phyloP scores from a whole-genome alignment of 352 stramenopile species.

The Phytopythium vexans region DNA sequence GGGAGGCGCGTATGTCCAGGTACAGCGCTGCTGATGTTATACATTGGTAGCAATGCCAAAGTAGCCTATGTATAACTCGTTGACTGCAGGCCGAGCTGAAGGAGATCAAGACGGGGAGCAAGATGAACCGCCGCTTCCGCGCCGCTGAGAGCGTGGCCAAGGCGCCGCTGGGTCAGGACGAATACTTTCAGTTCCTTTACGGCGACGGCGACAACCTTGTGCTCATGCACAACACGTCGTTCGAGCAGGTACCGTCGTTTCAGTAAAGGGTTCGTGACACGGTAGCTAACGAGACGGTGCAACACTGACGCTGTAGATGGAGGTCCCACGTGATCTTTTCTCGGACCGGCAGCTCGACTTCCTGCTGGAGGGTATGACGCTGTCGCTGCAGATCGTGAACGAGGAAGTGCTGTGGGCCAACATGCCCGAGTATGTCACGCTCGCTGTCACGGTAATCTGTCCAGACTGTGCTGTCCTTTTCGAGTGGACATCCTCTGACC shows the following conservation, averaged over 20 bases:
- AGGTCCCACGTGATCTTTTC: slow-evolving; percentile 69
- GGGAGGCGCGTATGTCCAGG: slow-evolving; percentile 76
- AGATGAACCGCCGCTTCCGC: slow-evolving; percentile 81
- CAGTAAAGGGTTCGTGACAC: neutral
- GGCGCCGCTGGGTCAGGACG: slow-evolving; percentile 64
- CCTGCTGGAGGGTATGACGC: slow-evolving; percentile 70
- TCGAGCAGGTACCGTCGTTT: slow-evolving; percentile 60
- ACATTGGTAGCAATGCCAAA: neutral
- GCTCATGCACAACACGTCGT: slow-evolving; percentile 80
- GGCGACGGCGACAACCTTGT: slow-evolving; percentile 72
- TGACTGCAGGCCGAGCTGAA: slow-evolving; percentile 64
- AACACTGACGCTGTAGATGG: slow-evolving; percentile 34
- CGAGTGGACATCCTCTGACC: neutral
- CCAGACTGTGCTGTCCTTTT: slow-evolving; percentile 23
- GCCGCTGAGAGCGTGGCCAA: slow-evolving; percentile 79
- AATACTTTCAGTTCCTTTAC: slow-evolving; percentile 85
- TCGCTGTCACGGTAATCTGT: slow-evolving; percentile 34
- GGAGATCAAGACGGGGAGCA: slow-evolving; percentile 84
- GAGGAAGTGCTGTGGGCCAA: slow-evolving; percentile 81
- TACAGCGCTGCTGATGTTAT: slow-evolving; percentile 10
- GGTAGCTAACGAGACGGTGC: neutral
- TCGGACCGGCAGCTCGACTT: slow-evolving; percentile 74
- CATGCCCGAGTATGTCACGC: slow-evolving; percentile 79
- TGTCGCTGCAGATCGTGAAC: slow-evolving; percentile 85
- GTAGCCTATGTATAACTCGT: slow-evolving; percentile 4